phyloP scores from a whole-genome alignment of 2,329 filamentous ascomycete species.

The Fusarium neocosmosporiellum region DNA sequence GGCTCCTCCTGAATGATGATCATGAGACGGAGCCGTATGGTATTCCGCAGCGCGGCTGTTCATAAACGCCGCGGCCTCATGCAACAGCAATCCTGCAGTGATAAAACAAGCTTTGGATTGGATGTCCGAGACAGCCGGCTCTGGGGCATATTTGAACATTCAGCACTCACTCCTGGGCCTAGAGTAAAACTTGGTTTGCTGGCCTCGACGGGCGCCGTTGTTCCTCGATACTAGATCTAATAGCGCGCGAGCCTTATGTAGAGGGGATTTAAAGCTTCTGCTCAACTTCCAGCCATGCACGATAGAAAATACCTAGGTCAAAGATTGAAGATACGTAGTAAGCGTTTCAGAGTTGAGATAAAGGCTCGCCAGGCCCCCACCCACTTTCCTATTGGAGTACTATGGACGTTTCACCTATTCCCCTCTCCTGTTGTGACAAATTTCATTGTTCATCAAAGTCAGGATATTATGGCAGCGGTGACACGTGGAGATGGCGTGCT shows the following conservation, averaged over 20 bases:
- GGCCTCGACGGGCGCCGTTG: too few species aligned
- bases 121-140: neutral
- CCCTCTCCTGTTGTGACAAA: neutral
- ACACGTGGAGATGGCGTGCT: neutral
- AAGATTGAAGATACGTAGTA: neutral
- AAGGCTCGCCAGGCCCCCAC: neutral
- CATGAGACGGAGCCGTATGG: neutral
- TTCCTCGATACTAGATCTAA: too few species aligned
- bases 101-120: neutral
- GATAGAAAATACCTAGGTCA: neutral
- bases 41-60: neutral
- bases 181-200: too few species aligned
- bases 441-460: neutral
- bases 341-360: neutral
- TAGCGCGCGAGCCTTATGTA: neutral
- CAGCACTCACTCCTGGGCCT: too few species aligned
- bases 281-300: neutral
- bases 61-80: neutral
- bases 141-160: too few species aligned
- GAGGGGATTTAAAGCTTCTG: neutral
- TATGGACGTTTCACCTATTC: neutral
- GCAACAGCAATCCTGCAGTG: neutral
- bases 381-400: neutral
- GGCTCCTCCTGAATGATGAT: neutral
- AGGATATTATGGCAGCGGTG: neutral